Percentiles rank a stretch among this genome's conserved stretches.
Evolutionary conservation across 2,329 filamentous ascomycete species (phyloP).

Genomic region (Claviceps sp.): DNA sequence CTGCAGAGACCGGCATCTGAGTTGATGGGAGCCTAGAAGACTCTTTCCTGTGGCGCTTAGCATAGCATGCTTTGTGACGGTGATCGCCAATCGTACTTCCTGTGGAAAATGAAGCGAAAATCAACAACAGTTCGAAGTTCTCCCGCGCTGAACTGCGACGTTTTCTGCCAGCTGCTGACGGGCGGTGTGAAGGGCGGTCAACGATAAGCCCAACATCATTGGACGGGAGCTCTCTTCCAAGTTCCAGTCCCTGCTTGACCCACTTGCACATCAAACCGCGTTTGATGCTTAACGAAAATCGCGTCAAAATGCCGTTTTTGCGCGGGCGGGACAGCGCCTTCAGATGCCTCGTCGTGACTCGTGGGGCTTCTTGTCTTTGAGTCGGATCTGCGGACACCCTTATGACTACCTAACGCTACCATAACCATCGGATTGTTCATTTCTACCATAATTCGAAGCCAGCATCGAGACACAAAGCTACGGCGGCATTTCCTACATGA

Average conservation of each 20-base stretch:
- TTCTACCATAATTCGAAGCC: not conserved
- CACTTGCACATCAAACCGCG: not conserved
- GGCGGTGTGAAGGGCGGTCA: not conserved
- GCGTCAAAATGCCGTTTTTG: not conserved
- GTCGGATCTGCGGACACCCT: not conserved
- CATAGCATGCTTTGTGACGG: slow-evolving; percentile 15
- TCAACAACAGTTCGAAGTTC: too few relatives aligned
- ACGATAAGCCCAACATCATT: not conserved
- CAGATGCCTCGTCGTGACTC: not conserved
- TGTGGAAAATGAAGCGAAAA: not conserved
- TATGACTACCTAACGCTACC: not conserved
- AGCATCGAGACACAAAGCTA: not conserved
- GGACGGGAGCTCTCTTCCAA: not conserved
- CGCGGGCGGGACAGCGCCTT: not conserved
- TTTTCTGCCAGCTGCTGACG: too few relatives aligned
- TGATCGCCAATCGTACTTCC: slow-evolving; percentile 1
- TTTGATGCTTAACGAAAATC: not conserved
- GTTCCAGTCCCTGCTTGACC: not conserved
- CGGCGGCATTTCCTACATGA: not conserved
- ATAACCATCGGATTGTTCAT: not conserved
- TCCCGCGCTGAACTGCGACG: too few relatives aligned
- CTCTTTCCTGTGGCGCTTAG: slow-evolving; percentile 13
- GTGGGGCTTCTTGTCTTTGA: not conserved
- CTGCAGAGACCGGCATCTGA: slow-evolving; percentile 4
- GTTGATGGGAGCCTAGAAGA: slow-evolving; percentile 10